These are phyloP conservation scores for Arabis alpina DNA, from an alignment of 345 rosid genomes.

Conservation along the genomic window DNA sequence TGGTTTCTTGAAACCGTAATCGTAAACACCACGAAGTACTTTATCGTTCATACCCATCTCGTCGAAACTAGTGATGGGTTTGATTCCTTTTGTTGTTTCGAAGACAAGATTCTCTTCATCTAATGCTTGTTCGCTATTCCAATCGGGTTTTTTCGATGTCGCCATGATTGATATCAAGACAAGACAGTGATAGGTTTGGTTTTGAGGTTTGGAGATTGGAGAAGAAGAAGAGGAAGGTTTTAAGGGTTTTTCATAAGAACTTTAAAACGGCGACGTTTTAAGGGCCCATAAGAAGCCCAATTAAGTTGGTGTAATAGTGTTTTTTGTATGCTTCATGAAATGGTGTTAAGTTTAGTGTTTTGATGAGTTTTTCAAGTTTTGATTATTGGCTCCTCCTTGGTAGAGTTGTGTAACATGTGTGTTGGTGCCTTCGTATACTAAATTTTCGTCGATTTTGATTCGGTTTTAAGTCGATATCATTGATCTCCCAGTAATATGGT, in stretches of 20 bases:
- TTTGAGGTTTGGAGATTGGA: not conserved
- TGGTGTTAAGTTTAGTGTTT: too few relatives aligned
- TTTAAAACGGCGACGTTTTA: too few relatives aligned
- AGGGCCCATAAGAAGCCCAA: too few relatives aligned
- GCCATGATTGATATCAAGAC: constrained; percentile 16
- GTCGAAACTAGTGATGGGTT: constrained; percentile 76
- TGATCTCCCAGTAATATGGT: too few relatives aligned
- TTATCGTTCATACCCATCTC: constrained; percentile 78
- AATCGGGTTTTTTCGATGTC: constrained; percentile 18
- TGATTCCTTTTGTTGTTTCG: constrained; percentile 89
- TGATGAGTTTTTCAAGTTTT: too few relatives aligned
- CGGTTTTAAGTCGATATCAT: too few relatives aligned
- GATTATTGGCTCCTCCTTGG: too few relatives aligned
- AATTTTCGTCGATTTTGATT: too few relatives aligned
- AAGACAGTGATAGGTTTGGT: not conserved
- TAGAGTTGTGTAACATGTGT: too few relatives aligned
- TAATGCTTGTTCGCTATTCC: constrained; percentile 36
- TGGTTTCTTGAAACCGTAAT: constrained; percentile 88
- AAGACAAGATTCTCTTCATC: constrained; percentile 68
- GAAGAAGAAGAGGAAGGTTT: not conserved
- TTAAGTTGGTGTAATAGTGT: too few relatives aligned
- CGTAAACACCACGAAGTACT: constrained; percentile 84
- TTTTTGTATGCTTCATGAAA: too few relatives aligned
- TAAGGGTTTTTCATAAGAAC: not conserved
- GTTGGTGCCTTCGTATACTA: too few relatives aligned